Base-by-base conservation (phyloP, 164 flowering plant species). In the Vitis cinerea region DNA sequence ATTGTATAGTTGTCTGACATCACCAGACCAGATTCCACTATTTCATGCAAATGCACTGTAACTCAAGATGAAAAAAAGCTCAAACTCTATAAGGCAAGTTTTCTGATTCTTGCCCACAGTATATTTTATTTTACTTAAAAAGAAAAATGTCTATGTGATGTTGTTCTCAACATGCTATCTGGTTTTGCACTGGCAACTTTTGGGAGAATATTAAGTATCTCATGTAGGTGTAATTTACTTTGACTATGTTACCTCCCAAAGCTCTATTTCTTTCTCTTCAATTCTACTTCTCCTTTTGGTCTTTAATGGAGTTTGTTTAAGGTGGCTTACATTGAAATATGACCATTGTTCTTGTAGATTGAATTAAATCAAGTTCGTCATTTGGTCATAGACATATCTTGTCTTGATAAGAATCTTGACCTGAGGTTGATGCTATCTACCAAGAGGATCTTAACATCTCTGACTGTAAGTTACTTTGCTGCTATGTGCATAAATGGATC, bases 31-130 rank as follows among this genome's bases (percentile, higher is more conserved):
- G 71, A 69, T 72, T 61, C 79, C 64, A 81, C 78, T 27, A 53
- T 87, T 61, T 72, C 85, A n/a, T 87, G 94, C 82, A 87, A 83
- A 80, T 89, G 94, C 67, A 69, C 37, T 17, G 66, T 75, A 50
- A 58, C 14, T 3, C 59, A 65, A 37, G 78, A 68, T 63, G 77
- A 63, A n/a, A 68, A 76, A 30, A 78, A 70, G 47, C 85, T 87
- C 57, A 69, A 79, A 73, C 79, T 83, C 8, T 73, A 78, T 55
- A 87, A 84, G 94, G 91, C 73, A 79, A 8, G 44, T 37, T 37
- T 58, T 59, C 29, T 52, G 30, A 59, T 60, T 14, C 19, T 31
- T 30, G 16, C 56, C 30, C 13, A 19, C 50, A 23, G 19, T n/a
- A 62, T 13, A 30, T 23, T 62, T 3, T 9, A 31, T 9, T 31